Base-by-base conservation (phyloP, 192 early-diverging fungal species). In the Pilobolus umbonatus region DNA sequence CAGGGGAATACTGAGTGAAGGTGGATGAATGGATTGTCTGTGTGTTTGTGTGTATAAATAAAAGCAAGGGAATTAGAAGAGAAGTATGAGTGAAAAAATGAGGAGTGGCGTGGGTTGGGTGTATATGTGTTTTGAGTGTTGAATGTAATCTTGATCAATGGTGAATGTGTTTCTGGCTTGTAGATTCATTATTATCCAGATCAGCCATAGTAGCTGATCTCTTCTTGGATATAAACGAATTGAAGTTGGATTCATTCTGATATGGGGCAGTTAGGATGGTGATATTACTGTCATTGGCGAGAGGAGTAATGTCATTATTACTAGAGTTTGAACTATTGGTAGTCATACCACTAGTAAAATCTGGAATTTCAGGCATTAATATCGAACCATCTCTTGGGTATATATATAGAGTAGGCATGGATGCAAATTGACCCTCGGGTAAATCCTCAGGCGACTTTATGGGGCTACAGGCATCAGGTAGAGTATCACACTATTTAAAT, bases 291-390 rank as follows among this genome's bases (percentile, higher is more conserved):
- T 54, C 52, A 38, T 54, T 35, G 3, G 35, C 47, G 29, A n/a
- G n/a, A n/a, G n/a, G n/a, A n/a, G n/a, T n/a, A n/a, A n/a, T n/a
- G n/a, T n/a, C n/a, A n/a, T n/a, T n/a, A n/a, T n/a, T n/a, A n/a
- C n/a, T n/a, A n/a, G n/a, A n/a, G n/a, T n/a, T n/a, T n/a, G n/a
- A n/a, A n/a, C n/a, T n/a, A n/a, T n/a, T n/a, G n/a, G n/a, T n/a
- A n/a, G n/a, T n/a, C n/a, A n/a, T n/a, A n/a, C n/a, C 39, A 42
- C 14, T 12, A 9, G 17, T 69, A 10, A 72, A 65, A 21, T 71
- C 78, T 26, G 75, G 75, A 5, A 76, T 71, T 35, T 75, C 78
- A 9, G 78, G 78, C 75, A 80, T 80, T n/a, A 76, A 72, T 10
- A 80, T 46, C 2, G 78, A 65, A 36, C 75, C 75, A 35, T 80